Conservation (phyloP, 805 yeast species). For the Metschnikowia lochheadii region DNA sequence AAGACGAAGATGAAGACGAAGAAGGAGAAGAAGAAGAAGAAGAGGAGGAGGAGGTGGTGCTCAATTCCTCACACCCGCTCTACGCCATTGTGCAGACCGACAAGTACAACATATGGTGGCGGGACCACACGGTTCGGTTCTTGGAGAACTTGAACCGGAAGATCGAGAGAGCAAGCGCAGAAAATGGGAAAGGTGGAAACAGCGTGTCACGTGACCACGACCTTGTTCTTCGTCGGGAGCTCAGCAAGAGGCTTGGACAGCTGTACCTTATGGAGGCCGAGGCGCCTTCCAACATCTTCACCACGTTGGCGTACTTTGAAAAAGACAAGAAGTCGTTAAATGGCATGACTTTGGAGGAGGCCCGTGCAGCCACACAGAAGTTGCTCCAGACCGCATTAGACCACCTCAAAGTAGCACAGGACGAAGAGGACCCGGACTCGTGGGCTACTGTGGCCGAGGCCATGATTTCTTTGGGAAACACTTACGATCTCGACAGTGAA, state of each 20-base stretch:
- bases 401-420: constrained; percentile 55
- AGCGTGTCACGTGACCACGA: constrained; percentile 8
- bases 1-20: background rate
- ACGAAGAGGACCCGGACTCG: constrained; percentile 69
- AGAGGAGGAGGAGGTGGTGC: constrained; percentile 20
- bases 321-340: constrained; percentile 28
- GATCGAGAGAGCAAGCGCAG: constrained; percentile 12
- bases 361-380: constrained; percentile 47
- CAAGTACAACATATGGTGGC: constrained; percentile 54
- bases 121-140: constrained; percentile 37
- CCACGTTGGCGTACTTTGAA: constrained; percentile 53
- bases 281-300: constrained; percentile 50
- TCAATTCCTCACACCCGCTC: constrained; percentile 55
- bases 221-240: constrained; percentile 29
- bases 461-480: constrained; percentile 70
- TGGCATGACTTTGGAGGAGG: constrained; percentile 37
- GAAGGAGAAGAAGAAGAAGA: constrained; percentile 26
- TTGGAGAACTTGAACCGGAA: constrained; percentile 29
- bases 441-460: constrained; percentile 90
- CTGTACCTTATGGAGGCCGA: constrained; percentile 63
- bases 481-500: constrained; percentile 57
- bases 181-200: background rate
- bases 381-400: constrained; percentile 51
- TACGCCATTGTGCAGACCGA: constrained; percentile 37
- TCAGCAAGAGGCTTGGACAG: constrained; percentile 56